A percentile compares a stretch with the other conserved stretches of the same genome.
phyloP scores from a whole-genome alignment of 371 early-diverging fungal species.

The Mortierella sp. region DNA sequence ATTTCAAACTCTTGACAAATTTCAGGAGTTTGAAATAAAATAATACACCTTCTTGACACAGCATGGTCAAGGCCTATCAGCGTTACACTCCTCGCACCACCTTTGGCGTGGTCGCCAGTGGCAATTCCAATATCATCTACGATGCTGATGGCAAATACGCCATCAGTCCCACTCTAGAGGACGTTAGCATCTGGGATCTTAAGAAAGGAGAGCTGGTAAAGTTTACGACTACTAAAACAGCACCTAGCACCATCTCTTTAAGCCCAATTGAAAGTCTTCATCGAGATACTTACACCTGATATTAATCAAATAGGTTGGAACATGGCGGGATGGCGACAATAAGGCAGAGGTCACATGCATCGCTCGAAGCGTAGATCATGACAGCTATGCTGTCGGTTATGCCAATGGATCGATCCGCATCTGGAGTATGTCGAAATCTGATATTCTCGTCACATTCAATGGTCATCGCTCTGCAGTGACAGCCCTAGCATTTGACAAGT shows the following conservation, averaged over 20 bases:
- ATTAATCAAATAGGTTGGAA: constrained; percentile 61
- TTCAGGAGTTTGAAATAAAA: constrained; percentile 26
- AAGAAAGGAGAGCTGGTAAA: constrained; percentile 83
- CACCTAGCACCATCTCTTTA: not conserved
- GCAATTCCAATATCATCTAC: constrained; percentile 76
- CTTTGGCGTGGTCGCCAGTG: constrained; percentile 89
- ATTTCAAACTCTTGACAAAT: constrained; percentile 20
- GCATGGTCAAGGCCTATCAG: constrained; percentile 85
- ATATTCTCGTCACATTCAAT: constrained; percentile 81
- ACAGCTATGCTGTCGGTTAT: constrained; percentile 89
- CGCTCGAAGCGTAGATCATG: constrained; percentile 71
- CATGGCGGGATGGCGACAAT: constrained; percentile 82
- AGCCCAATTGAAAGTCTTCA: too few species aligned
- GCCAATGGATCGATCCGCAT: constrained; percentile 88
- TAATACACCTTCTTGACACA: constrained; percentile 23
- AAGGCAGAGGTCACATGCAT: constrained; percentile 86
- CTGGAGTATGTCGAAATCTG: constrained; percentile 69
- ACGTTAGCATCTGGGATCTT: constrained; percentile 88
- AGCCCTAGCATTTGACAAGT: constrained; percentile 81
- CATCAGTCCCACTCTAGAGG: constrained; percentile 86
- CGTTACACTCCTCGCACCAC: constrained; percentile 82
- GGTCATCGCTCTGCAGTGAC: constrained; percentile 93
- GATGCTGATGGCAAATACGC: constrained; percentile 79
- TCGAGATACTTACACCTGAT: not conserved
- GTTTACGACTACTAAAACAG: not conserved